Evolutionary conservation across 805 yeast genomes (phyloP), one percentile per base, ranked within the genome.

Genomic region (Ogataea kodamae): DNA sequence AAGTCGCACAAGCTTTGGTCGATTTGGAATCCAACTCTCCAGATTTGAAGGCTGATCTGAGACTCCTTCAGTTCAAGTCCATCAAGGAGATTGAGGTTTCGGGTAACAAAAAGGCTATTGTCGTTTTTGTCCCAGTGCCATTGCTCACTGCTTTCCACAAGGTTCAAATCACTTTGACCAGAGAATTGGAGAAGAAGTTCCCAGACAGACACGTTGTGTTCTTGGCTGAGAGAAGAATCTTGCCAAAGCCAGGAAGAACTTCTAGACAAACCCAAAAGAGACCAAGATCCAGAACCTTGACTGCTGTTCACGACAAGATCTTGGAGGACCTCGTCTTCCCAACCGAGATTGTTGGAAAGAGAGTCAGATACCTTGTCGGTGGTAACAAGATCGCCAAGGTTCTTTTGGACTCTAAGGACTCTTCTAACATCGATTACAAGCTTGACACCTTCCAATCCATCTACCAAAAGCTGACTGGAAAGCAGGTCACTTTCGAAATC

Each of bases 121-220:
- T 89, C 69, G 74, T 92, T 74, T 90, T 92, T 65, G 97, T 90
- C 60, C 98, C 98, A 70, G 95, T 84, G 58, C 97, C 97, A 72
- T 76, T 86, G 61, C 79, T 88, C 67, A 61, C 78, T 55, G 81
- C 82, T 56, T 87, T 87, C 90, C 96, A 89, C 86, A 87, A 82
- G 76, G 95, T 90, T 64, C 98, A 90, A 80, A 78, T 78, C 61
- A 84, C 89, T 75, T 82, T 90, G 69, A 87, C 96, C 76, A 90
- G 97, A 76, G 98, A 90, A 79, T 84, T 90, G 70, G 98, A 90
- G 78, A 90, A 90, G 94, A 90, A 92, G 78, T 92, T 90, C 89
- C 94, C 97, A 68, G 98, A 90, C 81, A 86, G 95, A 72, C 97
- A 92, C 71, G 96, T 90, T 71, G 90, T 92, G 61, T 87, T 90